phyloP scores from a whole-genome alignment of 208 protist genomes.

The Trypanosoma theileri region DNA sequence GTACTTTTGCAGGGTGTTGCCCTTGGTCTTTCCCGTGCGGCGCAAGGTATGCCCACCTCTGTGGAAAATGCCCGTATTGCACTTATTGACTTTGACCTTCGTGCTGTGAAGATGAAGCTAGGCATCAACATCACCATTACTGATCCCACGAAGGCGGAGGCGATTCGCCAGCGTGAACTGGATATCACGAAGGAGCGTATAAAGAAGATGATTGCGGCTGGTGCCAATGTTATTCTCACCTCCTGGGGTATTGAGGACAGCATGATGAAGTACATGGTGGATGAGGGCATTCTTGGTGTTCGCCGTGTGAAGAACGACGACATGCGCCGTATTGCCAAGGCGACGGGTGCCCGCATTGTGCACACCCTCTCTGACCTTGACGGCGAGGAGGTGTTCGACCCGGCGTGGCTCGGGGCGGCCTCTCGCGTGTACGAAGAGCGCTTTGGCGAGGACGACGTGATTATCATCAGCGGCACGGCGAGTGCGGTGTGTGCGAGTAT shows the following conservation, averaged over 20 bases:
- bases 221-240: slow-evolving; percentile 99
- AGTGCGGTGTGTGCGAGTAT: slow-evolving; percentile 94
- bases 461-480: slow-evolving; percentile 91
- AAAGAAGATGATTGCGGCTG: slow-evolving; percentile 96
- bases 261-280: slow-evolving; percentile 99
- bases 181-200: slow-evolving; percentile 98
- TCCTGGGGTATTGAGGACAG: slow-evolving; percentile 99
- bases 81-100: slow-evolving; percentile 98
- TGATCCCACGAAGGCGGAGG: slow-evolving; percentile 97
- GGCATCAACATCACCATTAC: slow-evolving; percentile 98
- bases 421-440: slow-evolving; percentile 96
- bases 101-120: slow-evolving; percentile 96
- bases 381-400: slow-evolving; percentile 97
- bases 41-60: slow-evolving; percentile 97
- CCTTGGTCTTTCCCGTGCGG: slow-evolving; percentile 96
- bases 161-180: slow-evolving; percentile 95
- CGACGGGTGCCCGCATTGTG: slow-evolving; percentile 95
- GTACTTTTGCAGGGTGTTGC: slow-evolving; percentile 95
- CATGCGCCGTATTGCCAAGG: slow-evolving; percentile 96
- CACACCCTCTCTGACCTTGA: slow-evolving; percentile 96
- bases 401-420: slow-evolving; percentile 91
- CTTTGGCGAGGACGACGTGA: slow-evolving; percentile 97
- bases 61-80: slow-evolving; percentile 98
- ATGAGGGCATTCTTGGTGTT: slow-evolving; percentile 96
- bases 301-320: slow-evolving; percentile 96